These are phyloP conservation scores for Wickerhamomyces sydowiorum DNA, from an alignment of 805 yeast species.

Conservation along the genomic window DNA sequence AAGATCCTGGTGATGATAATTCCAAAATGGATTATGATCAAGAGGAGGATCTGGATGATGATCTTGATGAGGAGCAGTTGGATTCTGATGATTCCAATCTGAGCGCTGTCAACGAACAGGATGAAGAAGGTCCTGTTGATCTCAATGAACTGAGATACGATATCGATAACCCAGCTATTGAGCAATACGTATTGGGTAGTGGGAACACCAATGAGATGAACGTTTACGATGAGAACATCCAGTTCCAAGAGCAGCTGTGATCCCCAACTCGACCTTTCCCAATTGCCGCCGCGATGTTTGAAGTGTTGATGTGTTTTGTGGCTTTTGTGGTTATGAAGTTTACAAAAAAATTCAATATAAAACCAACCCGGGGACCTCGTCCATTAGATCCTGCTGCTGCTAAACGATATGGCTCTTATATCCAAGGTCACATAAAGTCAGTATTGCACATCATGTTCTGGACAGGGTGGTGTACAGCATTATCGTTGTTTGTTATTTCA, in stretches of 20 bases:
- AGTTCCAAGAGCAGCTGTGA: neutral
- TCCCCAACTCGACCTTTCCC: too few species aligned
- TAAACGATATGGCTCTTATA: neutral
- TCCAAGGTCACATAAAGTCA: neutral
- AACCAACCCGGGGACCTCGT: too few species aligned
- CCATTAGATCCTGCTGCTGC: too few species aligned
- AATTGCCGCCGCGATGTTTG: too few species aligned
- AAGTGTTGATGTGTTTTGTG: too few species aligned
- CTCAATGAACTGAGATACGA: neutral
- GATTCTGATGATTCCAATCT: slow-evolving; percentile 3
- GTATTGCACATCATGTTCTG: neutral
- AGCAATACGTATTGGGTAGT: slow-evolving; percentile 5
- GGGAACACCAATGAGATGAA: slow-evolving; percentile 1
- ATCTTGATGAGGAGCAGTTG: neutral
- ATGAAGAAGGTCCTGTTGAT: neutral
- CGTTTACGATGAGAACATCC: neutral
- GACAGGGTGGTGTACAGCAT: neutral
- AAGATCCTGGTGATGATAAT: neutral
- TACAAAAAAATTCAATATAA: too few species aligned
- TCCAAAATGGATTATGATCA: neutral
- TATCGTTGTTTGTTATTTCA: slow-evolving; percentile 2
- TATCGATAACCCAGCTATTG: slow-evolving; percentile 3
- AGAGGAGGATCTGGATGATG: slow-evolving; percentile 1
- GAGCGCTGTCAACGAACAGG: neutral
- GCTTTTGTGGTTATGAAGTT: neutral